phyloP scores from a whole-genome alignment of 495 filamentous ascomycete genomes.

The Annulohypoxylon stygium region DNA sequence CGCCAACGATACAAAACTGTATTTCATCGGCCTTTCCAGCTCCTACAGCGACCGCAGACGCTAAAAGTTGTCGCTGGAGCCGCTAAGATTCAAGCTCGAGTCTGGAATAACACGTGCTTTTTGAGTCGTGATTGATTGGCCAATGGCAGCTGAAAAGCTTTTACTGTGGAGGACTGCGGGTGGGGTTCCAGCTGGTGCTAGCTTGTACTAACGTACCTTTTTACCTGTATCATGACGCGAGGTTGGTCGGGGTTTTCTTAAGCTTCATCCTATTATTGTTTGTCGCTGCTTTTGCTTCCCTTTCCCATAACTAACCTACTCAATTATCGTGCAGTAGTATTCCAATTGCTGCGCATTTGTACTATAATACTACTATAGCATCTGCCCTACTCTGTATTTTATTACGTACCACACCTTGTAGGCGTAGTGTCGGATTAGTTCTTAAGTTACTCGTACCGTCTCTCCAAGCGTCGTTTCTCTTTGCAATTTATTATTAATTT shows the following conservation, averaged over 20 bases:
- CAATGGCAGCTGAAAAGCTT: slow-evolving; percentile 27
- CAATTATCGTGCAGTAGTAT: slow-evolving; percentile 19
- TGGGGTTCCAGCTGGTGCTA: slow-evolving; percentile 8
- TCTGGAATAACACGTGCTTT: slow-evolving; percentile 41
- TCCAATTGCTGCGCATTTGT: slow-evolving; percentile 17
- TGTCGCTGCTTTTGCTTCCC: not conserved
- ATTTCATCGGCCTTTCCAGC: slow-evolving; percentile 26
- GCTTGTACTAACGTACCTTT: not conserved
- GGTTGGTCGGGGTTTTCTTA: slow-evolving; percentile 17
- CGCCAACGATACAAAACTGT: slow-evolving; percentile 7
- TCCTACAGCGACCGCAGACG: slow-evolving; percentile 16
- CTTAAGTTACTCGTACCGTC: slow-evolving; percentile 9
- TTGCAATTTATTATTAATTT: slow-evolving; percentile 22
- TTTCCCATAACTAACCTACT: not conserved
- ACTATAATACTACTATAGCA: slow-evolving; percentile 10
- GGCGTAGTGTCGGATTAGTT: slow-evolving; percentile 1
- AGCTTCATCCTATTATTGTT: slow-evolving; percentile 27
- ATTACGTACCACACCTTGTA: slow-evolving; percentile 21
- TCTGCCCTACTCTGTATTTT: slow-evolving; percentile 15
- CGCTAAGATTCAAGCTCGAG: slow-evolving; percentile 32
- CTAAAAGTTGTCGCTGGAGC: slow-evolving; percentile 17
- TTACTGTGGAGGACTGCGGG: slow-evolving; percentile 20
- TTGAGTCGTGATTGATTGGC: slow-evolving; percentile 37
- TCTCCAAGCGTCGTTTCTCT: slow-evolving; percentile 4
- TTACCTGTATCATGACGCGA: slow-evolving; percentile 34